Base-by-base conservation (phyloP, 2,329 filamentous ascomycete species). In the Aspergillus jensenii region DNA sequence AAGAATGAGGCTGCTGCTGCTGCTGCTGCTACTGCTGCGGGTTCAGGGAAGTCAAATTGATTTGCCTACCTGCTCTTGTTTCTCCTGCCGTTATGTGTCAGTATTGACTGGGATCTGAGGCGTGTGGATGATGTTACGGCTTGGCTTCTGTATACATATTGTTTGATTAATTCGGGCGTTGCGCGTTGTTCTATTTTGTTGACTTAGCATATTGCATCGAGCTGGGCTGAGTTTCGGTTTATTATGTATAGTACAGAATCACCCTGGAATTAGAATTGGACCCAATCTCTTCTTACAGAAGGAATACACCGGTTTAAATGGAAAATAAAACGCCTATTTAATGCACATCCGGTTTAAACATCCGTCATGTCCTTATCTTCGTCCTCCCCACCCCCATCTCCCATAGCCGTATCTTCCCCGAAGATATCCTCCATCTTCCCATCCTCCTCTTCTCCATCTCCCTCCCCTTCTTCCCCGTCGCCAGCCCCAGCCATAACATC, bases 401-500 rank as follows among this genome's bases (percentile, higher is more conserved):
- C 73, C 71, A 76, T 76, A 3, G 67, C 66, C 6, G 72, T 68
- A 63, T 76, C 73, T 41, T 78, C 75, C 2, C 78, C 78, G 59
- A 80, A 79, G 8, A 80, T 70, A 68, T 79, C 77, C 64, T 80
- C 78, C 77, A 80, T 79, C 62, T 71, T 75, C 7, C 76, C 78
- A 66, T 80, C 78, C 21, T 69, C 77, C 33, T 77, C 78, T 48
- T 77, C 77, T 9, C 68, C 74, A 25, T 68, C 74, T 27, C 68
- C 70, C 12, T 65, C 72, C 19, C 68, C 73, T 41, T 68, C 73
- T 31, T 31, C 35, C 44, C 44, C 71, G n/a, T 67, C 70, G 33
- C 70, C 67, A 35, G 55, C 70, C 33, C 71, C 67, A 35, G 56
- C 62, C 47, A 48, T 62, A 54, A 61, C 66, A 40, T 66, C 69